Percentiles rank a stretch among this genome's conserved stretches.
Evolutionary conservation across 306 rosid species (phyloP).

Genomic region (Psophocarpus tetragonolobus): DNA sequence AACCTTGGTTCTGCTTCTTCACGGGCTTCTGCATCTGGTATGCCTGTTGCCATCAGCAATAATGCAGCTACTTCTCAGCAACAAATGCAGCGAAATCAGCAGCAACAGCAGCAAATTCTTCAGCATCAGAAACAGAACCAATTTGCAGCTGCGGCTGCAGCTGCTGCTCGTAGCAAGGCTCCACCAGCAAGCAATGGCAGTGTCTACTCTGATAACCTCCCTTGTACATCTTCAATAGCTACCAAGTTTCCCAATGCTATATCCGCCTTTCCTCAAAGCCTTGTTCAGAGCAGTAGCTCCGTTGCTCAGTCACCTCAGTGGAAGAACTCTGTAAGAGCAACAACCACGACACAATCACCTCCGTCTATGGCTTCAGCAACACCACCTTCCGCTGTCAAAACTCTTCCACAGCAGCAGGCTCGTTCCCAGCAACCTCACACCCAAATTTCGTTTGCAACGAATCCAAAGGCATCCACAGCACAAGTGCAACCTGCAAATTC

Average conservation of each 20-base stretch:
- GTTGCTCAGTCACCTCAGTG: slow-evolving; percentile 86
- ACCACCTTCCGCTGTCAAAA: slow-evolving; percentile 62
- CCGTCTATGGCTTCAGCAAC: slow-evolving; percentile 68
- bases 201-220: slow-evolving; percentile 68
- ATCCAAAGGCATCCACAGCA: slow-evolving; percentile 59
- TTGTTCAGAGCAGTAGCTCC: slow-evolving; percentile 64
- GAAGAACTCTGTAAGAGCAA: slow-evolving; percentile 71
- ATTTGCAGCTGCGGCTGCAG: slow-evolving; percentile 49
- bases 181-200: slow-evolving; percentile 70
- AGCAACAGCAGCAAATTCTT: slow-evolving; percentile 60
- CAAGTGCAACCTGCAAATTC: slow-evolving; percentile 64
- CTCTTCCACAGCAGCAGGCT: slow-evolving; percentile 64
- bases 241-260: slow-evolving; percentile 72
- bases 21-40: slow-evolving; percentile 54
- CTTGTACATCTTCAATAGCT: slow-evolving; percentile 67
- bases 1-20: slow-evolving; percentile 58
- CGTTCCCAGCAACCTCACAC: slow-evolving; percentile 71
- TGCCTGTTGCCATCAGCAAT: slow-evolving; percentile 48
- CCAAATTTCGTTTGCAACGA: slow-evolving; percentile 86
- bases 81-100: slow-evolving; percentile 64
- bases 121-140: slow-evolving; percentile 73
- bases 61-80: slow-evolving; percentile 61
- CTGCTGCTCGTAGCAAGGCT: slow-evolving; percentile 58
- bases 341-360: slow-evolving; percentile 55
- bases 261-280: slow-evolving; percentile 71